phyloP scores from a whole-genome alignment of 768 basidiomycete species.

The Agrocybe pediades region DNA sequence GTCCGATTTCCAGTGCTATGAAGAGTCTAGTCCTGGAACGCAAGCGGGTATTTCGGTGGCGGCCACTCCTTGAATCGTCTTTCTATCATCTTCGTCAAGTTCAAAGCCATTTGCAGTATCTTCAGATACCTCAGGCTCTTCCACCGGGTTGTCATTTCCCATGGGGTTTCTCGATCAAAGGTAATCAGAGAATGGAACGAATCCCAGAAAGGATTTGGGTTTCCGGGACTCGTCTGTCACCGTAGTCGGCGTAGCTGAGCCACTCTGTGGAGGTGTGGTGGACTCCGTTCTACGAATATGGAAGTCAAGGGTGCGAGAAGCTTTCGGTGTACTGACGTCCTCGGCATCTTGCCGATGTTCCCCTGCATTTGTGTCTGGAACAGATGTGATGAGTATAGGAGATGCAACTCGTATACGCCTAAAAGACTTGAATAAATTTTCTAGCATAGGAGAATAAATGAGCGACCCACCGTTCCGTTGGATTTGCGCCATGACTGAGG shows the following conservation, averaged over 20 bases:
- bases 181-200: constrained; percentile 66
- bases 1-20: background rate
- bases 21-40: background rate
- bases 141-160: constrained; percentile 9
- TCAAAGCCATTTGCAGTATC: constrained; percentile 15
- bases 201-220: constrained; percentile 53
- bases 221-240: constrained; percentile 39
- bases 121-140: constrained; percentile 8
- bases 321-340: constrained; percentile 37
- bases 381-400: constrained; percentile 26
- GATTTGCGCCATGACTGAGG: constrained; percentile 63
- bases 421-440: background rate
- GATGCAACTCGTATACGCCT: constrained; percentile 23
- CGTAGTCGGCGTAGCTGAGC: constrained; percentile 58
- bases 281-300: constrained; percentile 9
- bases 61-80: constrained; percentile 43
- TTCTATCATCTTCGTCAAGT: constrained; percentile 42
- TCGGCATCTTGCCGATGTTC: constrained; percentile 19
- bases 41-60: constrained; percentile 25
- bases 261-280: constrained; percentile 51
- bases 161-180: constrained; percentile 59
- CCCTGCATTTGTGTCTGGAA: constrained; percentile 23
- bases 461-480: constrained; percentile 44
- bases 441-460: constrained; percentile 5
- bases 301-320: constrained; percentile 21